These are phyloP conservation scores for Flammula alnicola DNA, from an alignment of 1,284 basidiomycete genomes.

Conservation along the genomic window DNA sequence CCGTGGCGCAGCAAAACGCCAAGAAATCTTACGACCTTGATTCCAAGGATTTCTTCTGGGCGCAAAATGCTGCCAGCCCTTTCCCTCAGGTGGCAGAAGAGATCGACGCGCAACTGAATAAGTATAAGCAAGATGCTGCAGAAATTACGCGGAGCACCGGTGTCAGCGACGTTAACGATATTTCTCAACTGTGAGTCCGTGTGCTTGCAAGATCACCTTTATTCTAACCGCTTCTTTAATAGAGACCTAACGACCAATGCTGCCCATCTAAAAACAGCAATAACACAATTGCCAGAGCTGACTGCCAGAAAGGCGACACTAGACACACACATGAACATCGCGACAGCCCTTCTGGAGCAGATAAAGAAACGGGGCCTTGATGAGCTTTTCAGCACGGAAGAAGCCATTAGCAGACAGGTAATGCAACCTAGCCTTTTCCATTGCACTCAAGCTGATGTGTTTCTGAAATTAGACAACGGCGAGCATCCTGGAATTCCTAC, in stretches of 20 bases:
- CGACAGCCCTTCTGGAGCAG: constrained; percentile 92
- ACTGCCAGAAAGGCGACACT: constrained; percentile 96
- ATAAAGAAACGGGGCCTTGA: constrained; percentile 97
- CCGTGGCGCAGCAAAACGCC: constrained; percentile 57
- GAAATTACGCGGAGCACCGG: constrained; percentile 97
- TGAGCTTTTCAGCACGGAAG: constrained; percentile 96
- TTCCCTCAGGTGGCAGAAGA: constrained; percentile 99
- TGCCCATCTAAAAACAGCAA: constrained; percentile 94
- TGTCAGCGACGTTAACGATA: constrained; percentile 95
- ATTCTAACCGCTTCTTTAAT: constrained; percentile 8
- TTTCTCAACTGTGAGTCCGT: constrained; percentile 81
- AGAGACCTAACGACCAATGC: constrained; percentile 96
- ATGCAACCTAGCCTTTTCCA: constrained; percentile 8
- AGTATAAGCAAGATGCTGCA: constrained; percentile 96
- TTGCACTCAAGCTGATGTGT: constrained; percentile 1
- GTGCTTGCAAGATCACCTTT: neutral
- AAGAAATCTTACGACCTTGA: constrained; percentile 97
- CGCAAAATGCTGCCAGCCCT: constrained; percentile 92
- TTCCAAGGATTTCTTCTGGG: constrained; percentile 99
- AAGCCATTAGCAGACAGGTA: constrained; percentile 86
- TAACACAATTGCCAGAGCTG: constrained; percentile 97
- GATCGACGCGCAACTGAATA: constrained; percentile 91
- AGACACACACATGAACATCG: constrained; percentile 99
- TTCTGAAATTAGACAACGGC: constrained; percentile 64
- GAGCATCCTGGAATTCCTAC: constrained; percentile 82